phyloP scores from a whole-genome alignment of 192 early-diverging fungal genomes.

The Chytriomyces sp. region DNA sequence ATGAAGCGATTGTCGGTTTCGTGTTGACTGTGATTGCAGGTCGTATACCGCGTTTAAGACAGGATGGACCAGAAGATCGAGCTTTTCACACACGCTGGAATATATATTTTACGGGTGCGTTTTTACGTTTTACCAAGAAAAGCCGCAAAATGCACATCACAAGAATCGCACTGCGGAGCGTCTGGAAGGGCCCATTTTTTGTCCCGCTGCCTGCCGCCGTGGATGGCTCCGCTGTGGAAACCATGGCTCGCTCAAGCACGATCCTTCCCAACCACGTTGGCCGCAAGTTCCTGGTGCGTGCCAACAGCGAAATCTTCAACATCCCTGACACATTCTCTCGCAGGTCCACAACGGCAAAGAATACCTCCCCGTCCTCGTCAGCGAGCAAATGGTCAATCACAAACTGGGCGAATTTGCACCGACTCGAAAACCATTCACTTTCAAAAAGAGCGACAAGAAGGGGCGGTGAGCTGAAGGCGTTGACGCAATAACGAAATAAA shows the following conservation, averaged over 20 bases:
- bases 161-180: conserved; percentile 24
- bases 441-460: conserved; percentile 49
- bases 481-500: not conserved
- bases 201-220: conserved; percentile 37
- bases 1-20: not conserved
- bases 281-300: conserved; percentile 76
- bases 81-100: too few species aligned
- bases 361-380: conserved; percentile 81
- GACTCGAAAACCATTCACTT: conserved; percentile 83
- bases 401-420: conserved; percentile 94
- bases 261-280: conserved; percentile 89
- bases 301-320: not conserved
- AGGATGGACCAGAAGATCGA: not conserved
- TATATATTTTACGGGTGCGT: too few species aligned
- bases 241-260: conserved; percentile 79
- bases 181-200: conserved; percentile 60
- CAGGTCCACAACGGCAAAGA: conserved; percentile 85
- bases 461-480: not conserved
- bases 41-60: not conserved
- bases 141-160: not conserved
- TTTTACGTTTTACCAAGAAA: too few species aligned
- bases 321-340: not conserved
- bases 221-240: conserved; percentile 53
- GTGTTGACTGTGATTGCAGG: not conserved
- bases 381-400: conserved; percentile 92